phyloP scores from a whole-genome alignment of 805 yeast genomes.

The Yarrowia yakushimensis region DNA sequence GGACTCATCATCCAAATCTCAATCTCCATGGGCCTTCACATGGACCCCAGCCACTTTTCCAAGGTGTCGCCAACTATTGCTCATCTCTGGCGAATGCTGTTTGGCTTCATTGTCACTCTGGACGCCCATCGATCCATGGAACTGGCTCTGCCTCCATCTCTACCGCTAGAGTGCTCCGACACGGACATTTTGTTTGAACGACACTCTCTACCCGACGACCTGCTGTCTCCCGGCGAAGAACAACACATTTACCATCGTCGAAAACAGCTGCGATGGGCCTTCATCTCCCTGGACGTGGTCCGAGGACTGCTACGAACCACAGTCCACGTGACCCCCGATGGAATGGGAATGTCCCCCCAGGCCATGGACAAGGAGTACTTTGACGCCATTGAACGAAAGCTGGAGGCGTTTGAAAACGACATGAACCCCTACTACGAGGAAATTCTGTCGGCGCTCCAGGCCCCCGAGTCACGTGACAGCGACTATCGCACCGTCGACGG shows the following conservation, averaged over 20 bases:
- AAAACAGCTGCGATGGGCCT: constrained; percentile 24
- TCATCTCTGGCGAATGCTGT: constrained; percentile 24
- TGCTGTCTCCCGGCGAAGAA: constrained; percentile 24
- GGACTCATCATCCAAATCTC: constrained; percentile 23
- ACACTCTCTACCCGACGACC: constrained; percentile 20
- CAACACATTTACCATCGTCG: constrained; percentile 25
- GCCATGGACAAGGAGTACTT: constrained; percentile 19
- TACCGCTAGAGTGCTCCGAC: constrained; percentile 15
- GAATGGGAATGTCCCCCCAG: constrained; percentile 10
- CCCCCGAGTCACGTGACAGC: constrained; percentile 9
- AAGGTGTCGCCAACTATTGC: constrained; percentile 10
- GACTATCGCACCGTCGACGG: constrained; percentile 20
- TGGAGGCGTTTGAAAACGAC: constrained; percentile 19
- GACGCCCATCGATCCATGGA: constrained; percentile 23
- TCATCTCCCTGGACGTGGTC: constrained; percentile 15
- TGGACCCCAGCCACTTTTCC: constrained; percentile 23
- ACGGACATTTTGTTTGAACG: constrained; percentile 17
- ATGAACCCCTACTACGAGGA: constrained; percentile 23
- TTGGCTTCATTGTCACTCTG: constrained; percentile 15
- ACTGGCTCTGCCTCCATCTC: constrained; percentile 22
- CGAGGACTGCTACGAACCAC: constrained; percentile 23
- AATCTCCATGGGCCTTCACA: constrained; percentile 23
- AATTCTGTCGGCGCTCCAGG: constrained; percentile 13
- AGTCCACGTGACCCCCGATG: constrained; percentile 12
- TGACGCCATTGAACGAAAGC: constrained; percentile 9